Evolutionary conservation across 2,329 filamentous ascomycete species (phyloP).

Genomic region (Madurella fahalii): DNA sequence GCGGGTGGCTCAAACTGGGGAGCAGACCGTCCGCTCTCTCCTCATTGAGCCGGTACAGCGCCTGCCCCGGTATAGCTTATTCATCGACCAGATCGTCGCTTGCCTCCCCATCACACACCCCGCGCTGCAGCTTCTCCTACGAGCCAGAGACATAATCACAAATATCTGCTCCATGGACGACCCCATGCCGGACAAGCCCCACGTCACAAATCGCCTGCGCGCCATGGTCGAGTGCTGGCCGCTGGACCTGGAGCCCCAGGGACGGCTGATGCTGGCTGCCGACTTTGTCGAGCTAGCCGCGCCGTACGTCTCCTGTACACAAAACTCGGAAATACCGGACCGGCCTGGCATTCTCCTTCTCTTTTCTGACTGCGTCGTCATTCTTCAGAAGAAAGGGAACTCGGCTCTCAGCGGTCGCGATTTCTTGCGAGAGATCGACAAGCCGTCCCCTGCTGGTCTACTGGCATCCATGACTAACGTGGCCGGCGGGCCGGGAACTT

Average conservation of each 20-base stretch:
- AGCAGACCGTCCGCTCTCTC: conserved; percentile 84
- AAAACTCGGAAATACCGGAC: conserved; percentile 42
- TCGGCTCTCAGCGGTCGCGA: conserved; percentile 67
- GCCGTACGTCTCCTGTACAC: conserved; percentile 53
- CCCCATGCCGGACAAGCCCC: conserved; percentile 64
- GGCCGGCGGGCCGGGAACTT: conserved; percentile 55
- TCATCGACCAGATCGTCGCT: conserved; percentile 92
- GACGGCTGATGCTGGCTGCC: conserved; percentile 74
- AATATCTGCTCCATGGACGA: conserved; percentile 94
- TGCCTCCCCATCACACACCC: conserved; percentile 83
- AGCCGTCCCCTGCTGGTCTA: conserved; percentile 62
- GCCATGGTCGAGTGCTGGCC: conserved; percentile 79
- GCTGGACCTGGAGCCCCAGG: conserved; percentile 62
- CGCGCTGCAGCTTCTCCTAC: conserved; percentile 75
- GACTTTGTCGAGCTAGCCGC: conserved; percentile 75
- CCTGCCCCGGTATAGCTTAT: conserved; percentile 86
- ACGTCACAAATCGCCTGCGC: conserved; percentile 68
- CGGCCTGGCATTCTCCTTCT: conserved; percentile 71
- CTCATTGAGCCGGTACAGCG: conserved; percentile 96
- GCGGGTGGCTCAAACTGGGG: conserved; percentile 75
- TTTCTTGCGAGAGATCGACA: conserved; percentile 79
- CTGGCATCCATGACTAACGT: conserved; percentile 61
- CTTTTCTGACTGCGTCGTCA: conserved; percentile 76
- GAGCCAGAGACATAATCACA: conserved; percentile 87
- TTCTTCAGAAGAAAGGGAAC: conserved; percentile 66